Base-by-base conservation (phyloP, 352 stramenopile genomes). In the Phytophthora vignae region DNA sequence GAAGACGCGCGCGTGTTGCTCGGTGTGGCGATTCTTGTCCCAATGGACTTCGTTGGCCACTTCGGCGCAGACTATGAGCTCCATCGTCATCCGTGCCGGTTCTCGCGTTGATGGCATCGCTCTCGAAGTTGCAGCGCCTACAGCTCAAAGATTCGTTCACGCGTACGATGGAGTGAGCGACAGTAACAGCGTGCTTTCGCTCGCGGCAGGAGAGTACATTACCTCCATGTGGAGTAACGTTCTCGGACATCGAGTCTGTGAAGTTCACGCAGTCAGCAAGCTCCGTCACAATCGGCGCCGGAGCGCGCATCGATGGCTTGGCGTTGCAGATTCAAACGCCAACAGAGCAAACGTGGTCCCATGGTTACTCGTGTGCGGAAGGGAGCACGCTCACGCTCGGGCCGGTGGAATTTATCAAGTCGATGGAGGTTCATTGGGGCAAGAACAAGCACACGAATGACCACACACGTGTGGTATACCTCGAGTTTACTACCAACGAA, bases 391-490 rank as follows among this genome's bases (percentile, higher is more conserved):
- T 15, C 38, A 44, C 38, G 12, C 38, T 44, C 38, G 38, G 10
- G 22, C 27, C 15, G 11, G 4, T 46, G 12, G 38, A 46, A 46
- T 46, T n/a, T 10, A n/a, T 46, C 38, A n/a, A 46, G 38, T 4
- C 27, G 27, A 29, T 29, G 27, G 27, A 29, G 27, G 27, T 19
- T 46, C 58, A 71, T 50, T 64, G 52, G 44, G 55, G 60, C 14
- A 64, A 71, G 55, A 66, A 66, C n/a, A 50, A 9, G 49, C 27
- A 29, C 27, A 29, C 27, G 27, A 29, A 29, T 29, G 27, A 49
- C 2, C 64, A 46, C 49, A 71, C 64, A 14, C 64, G 64, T 6
- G 40, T 71, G 2, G 66, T 71, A 25, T 58, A 71, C 21, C 48
- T 71, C 17, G 55, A 60, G 4, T 60, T 71, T 11, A 48, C n/a